Evolutionary conservation across 2,329 filamentous ascomycete genomes (phyloP), one percentile per base, ranked within the genome.

Genomic region (Drechslerella coelobrocha): DNA sequence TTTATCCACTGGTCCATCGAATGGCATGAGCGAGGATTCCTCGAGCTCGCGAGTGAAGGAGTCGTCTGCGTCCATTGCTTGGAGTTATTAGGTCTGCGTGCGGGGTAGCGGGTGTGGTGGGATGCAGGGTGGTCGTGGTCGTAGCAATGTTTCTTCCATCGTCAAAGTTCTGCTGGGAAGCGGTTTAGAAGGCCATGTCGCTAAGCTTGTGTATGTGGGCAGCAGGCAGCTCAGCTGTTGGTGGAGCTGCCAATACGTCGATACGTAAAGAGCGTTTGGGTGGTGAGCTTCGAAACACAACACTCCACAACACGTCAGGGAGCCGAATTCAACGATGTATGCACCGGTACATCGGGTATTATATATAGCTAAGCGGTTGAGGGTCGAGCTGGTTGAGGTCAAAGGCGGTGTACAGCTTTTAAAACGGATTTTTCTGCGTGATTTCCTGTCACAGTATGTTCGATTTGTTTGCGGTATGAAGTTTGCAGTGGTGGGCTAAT

Each of bases 21-120:
- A 57, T 9, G 65, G 39, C 56, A 61, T 61, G 39, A 69, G 43
- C 12, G 63, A 69, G 21, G 63, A 69, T 17, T 69, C 56, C 43
- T 69, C 65, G 52, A 69, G 57, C 24, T 69, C 65, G 52, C 65
- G 65, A 23, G 65, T 69, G 45, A 69, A 69, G 10, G 65, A 69
- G 52, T 69, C 65, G 57, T 69, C 63, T 41, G 37, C 19, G 19
- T 69, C 65, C 65, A 69, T 69, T 31, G 57, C 54, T 17, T 50
- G 57, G 52, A 27, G 24, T 31, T 24, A n/a, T n/a, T n/a, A n/a
- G 48, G 41, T 24, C 48, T 31, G 24, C 14, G 39, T 51, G 7
- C 19, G 39, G 45, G n/a, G n/a, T 14, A 26, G 27, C n/a, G 29
- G 29, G 8, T 23, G n/a, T 23, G 24, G 4, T 23, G 14, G 23